Conservation (phyloP, 805 yeast species). For the Saccharomycopsis vini region DNA sequence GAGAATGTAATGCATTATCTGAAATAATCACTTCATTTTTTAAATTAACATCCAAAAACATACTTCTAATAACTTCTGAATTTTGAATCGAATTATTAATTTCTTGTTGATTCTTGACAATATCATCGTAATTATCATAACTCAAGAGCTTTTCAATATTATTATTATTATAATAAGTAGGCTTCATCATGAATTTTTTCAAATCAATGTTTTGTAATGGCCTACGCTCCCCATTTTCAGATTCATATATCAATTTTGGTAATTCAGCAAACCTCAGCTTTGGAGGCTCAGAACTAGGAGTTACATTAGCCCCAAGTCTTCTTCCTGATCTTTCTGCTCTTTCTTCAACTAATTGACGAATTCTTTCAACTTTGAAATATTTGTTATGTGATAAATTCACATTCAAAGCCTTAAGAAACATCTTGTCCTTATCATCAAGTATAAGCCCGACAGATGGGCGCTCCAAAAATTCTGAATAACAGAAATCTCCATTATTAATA, state of each 20-base stretch:
- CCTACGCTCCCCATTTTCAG: neutral
- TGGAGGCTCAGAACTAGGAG: neutral
- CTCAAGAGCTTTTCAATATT: neutral
- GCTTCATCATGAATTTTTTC: neutral
- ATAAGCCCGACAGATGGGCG: neutral
- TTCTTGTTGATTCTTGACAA: no score
- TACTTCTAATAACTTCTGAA: slow-evolving; percentile 1
- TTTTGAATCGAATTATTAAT: no score
- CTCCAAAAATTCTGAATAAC: neutral
- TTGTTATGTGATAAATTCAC: neutral
- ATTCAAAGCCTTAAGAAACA: neutral
- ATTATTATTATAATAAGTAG: neutral
- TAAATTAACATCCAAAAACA: neutral
- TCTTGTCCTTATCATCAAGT: neutral
- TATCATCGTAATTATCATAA: neutral
- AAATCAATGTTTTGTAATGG: neutral
- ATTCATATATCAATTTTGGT: neutral
- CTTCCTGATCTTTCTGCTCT: neutral
- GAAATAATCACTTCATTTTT: slow-evolving; percentile 2
- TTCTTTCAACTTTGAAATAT: no score
- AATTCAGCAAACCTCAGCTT: neutral
- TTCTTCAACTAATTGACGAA: neutral
- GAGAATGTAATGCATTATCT: neutral
- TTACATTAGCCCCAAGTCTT: neutral
- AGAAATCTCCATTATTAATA: no score